Evolutionary conservation across 768 basidiomycete genomes (phyloP).

Genomic region (Suillus subluteus): DNA sequence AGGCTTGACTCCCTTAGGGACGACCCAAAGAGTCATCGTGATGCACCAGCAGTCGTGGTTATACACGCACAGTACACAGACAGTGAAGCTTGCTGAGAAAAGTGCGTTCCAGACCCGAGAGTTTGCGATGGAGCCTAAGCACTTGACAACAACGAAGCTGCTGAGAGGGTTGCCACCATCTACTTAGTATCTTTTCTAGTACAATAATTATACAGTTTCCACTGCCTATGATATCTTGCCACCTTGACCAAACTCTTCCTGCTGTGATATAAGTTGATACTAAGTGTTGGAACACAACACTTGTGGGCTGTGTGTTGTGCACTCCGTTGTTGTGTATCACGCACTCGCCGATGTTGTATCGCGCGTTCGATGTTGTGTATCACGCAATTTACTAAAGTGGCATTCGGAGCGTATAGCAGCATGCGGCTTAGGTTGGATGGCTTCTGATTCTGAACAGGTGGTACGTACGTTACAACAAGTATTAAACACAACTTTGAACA

Average conservation of each 20-base stretch:
- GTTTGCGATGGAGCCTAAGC: conserved; percentile 28
- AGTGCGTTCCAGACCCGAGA: conserved; percentile 32
- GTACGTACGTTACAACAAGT: background rate
- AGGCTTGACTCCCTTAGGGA: conserved; percentile 26
- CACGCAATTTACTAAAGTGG: no score
- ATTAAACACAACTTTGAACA: background rate
- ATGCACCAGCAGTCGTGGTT: conserved; percentile 18
- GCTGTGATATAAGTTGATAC: no score
- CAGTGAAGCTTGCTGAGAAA: conserved; percentile 31
- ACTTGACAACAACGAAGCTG: conserved; percentile 32
- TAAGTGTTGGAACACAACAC: no score
- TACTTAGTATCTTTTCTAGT: no score
- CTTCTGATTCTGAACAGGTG: background rate
- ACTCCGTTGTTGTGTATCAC: no score
- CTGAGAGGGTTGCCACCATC: conserved; percentile 26
- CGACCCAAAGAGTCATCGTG: conserved; percentile 8
- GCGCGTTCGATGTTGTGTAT: no score
- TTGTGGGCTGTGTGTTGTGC: no score
- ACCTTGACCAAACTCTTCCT: no score
- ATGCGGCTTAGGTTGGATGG: background rate
- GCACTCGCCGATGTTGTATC: no score
- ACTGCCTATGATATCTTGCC: no score
- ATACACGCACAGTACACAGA: conserved; percentile 24
- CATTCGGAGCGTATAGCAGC: background rate
- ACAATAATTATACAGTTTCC: no score